Evolutionary conservation across 495 filamentous ascomycete genomes (phyloP).

Genomic region (Darksidea phi): DNA sequence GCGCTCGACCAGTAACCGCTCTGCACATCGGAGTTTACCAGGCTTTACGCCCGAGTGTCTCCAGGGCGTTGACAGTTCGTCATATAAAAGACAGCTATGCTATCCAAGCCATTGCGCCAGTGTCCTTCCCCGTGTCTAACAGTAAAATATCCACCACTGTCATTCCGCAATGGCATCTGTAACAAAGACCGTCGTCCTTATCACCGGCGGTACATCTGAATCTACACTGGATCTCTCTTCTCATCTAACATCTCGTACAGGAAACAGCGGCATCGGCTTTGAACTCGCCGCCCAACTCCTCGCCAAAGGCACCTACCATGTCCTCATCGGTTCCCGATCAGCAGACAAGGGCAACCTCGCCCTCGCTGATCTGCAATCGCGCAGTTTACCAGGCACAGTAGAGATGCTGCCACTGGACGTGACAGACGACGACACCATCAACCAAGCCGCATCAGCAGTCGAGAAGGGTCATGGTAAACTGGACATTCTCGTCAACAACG

Average conservation of each 20-base stretch:
- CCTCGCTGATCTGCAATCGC: slow-evolving; percentile 36
- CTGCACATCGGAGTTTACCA: too few relatives aligned
- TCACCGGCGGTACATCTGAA: slow-evolving; percentile 22
- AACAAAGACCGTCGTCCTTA: slow-evolving; percentile 20
- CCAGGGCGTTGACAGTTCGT: too few relatives aligned
- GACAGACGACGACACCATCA: slow-evolving; percentile 35
- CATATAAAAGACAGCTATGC: too few relatives aligned
- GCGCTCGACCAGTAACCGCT: too few relatives aligned
- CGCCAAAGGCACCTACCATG: slow-evolving; percentile 40
- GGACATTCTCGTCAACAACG: slow-evolving; percentile 35
- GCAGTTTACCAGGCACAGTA: slow-evolving; percentile 20
- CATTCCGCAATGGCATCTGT: not conserved
- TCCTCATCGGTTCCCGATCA: slow-evolving; percentile 42
- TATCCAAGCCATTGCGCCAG: too few relatives aligned
- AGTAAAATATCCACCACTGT: not conserved
- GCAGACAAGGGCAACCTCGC: slow-evolving; percentile 39
- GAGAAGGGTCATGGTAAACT: slow-evolving; percentile 28
- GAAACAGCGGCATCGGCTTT: slow-evolving; percentile 45
- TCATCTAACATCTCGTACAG: slow-evolving; percentile 15
- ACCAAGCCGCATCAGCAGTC: slow-evolving; percentile 11
- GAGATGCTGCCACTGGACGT: slow-evolving; percentile 32
- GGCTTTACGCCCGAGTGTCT: too few relatives aligned
- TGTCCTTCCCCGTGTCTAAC: too few relatives aligned
- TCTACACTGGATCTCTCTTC: not conserved
- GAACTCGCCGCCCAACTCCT: slow-evolving; percentile 40